Evolutionary conservation across 75 land plant genomes (phyloP).

Genomic region (Cryptomeria japonica): DNA sequence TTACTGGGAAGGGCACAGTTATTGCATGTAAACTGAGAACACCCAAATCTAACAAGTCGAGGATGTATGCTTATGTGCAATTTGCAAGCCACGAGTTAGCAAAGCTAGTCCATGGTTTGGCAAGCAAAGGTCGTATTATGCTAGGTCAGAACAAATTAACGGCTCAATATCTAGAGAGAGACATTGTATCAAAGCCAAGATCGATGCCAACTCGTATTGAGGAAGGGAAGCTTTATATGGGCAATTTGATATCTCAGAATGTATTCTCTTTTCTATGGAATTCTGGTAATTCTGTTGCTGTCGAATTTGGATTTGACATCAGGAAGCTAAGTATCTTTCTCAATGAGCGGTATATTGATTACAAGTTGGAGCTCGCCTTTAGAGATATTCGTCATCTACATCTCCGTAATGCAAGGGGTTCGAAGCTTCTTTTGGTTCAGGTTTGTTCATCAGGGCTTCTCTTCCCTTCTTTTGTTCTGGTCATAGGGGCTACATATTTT

Average conservation of each 20-base stretch:
- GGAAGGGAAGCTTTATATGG: neutral
- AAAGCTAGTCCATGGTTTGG: conserved; percentile 20
- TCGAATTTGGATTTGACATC: neutral
- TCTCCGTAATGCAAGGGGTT: neutral
- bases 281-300: neutral
- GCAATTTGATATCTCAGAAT: neutral
- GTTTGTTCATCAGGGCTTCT: neutral
- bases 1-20: conserved; percentile 49
- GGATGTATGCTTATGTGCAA: conserved; percentile 53
- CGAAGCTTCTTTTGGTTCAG: conserved; percentile 2
- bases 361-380: conserved; percentile 7
- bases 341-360: neutral
- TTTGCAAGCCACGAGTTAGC: conserved; percentile 35
- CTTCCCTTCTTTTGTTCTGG: neutral
- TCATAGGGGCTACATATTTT: neutral
- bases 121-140: conserved; percentile 14
- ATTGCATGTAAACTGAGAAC: conserved; percentile 28
- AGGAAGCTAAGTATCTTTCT: conserved; percentile 7
- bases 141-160: conserved; percentile 32
- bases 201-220: conserved; percentile 7
- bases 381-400: conserved; percentile 11
- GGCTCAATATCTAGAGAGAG: conserved; percentile 29
- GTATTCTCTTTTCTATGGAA: neutral
- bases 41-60: conserved; percentile 14
- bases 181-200: conserved; percentile 54